These are phyloP conservation scores for Clavariopsis aquatica DNA, from an alignment of 495 filamentous ascomycete species.

Conservation along the genomic window DNA sequence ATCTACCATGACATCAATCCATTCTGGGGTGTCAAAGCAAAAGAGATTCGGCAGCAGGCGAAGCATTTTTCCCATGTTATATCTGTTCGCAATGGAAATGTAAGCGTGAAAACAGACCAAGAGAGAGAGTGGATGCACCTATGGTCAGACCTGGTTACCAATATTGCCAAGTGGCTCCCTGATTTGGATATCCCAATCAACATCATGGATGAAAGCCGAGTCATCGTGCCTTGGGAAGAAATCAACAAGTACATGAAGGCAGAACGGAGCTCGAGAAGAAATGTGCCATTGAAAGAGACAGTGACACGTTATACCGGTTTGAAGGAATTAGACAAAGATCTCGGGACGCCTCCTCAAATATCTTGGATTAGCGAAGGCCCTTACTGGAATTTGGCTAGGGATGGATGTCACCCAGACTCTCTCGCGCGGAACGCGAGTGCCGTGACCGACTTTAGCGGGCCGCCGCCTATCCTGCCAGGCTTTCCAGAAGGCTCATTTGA, in stretches of 20 bases:
- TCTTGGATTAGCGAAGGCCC: conserved; percentile 24
- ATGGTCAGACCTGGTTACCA: conserved; percentile 38
- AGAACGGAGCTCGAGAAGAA: conserved; percentile 30
- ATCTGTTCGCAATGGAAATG: conserved; percentile 41
- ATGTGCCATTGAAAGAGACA: conserved; percentile 19
- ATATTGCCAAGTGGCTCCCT: conserved; percentile 38
- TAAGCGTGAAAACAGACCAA: conserved; percentile 35
- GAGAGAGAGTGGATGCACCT: conserved; percentile 38
- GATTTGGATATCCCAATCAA: conserved; percentile 46
- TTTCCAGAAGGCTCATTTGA: conserved; percentile 37
- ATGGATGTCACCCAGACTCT: conserved; percentile 42
- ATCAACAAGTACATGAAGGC: conserved; percentile 41
- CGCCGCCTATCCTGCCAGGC: conserved; percentile 30
- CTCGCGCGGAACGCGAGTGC: conserved; percentile 37
- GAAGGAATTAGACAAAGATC: conserved; percentile 16
- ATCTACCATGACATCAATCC: conserved; percentile 46
- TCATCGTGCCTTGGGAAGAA: conserved; percentile 45
- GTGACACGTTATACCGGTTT: conserved; percentile 23
- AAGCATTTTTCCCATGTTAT: conserved; percentile 35
- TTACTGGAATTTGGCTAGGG: conserved; percentile 43
- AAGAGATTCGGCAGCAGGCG: conserved; percentile 41
- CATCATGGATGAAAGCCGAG: conserved; percentile 44
- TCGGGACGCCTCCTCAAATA: conserved; percentile 16
- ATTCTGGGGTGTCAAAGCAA: conserved; percentile 44
- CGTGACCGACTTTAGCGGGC: conserved; percentile 38